phyloP scores from a whole-genome alignment of 1,284 basidiomycete species.

The Blastosporella zonata region DNA sequence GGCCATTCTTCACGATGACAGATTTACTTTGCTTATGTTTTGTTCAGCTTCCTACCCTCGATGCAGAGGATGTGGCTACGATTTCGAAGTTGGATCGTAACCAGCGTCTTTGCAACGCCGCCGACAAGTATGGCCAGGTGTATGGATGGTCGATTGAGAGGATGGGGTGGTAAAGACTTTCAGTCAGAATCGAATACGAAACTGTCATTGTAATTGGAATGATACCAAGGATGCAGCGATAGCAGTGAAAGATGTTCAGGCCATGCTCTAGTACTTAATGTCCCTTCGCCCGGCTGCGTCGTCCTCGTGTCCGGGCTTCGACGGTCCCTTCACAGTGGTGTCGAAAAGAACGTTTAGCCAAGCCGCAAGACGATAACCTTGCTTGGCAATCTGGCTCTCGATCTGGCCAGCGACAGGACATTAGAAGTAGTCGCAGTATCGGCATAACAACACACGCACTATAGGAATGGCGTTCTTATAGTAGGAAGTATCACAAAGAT shows the following conservation, averaged over 20 bases:
- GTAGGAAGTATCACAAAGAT: conserved; percentile 49
- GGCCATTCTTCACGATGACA: neutral
- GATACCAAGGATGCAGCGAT: too few species aligned
- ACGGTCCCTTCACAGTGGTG: conserved; percentile 21
- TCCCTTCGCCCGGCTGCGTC: neutral
- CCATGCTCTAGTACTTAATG: neutral
- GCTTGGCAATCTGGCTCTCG: conserved; percentile 52
- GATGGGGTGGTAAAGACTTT: conserved; percentile 30
- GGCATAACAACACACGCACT: conserved; percentile 28
- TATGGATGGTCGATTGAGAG: conserved; percentile 33
- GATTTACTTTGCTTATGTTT: neutral
- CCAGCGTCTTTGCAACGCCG: conserved; percentile 32
- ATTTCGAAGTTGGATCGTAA: conserved; percentile 33
- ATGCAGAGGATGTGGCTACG: conserved; percentile 30
- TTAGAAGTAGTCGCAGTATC: neutral
- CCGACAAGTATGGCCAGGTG: conserved; percentile 28
- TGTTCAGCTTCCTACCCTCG: conserved; percentile 28
- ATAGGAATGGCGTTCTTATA: conserved; percentile 45
- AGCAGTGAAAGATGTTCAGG: too few species aligned
- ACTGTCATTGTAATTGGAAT: too few species aligned
- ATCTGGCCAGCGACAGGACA: conserved; percentile 31
- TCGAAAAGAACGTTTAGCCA: conserved; percentile 54
- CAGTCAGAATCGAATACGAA: too few species aligned
- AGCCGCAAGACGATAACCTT: conserved; percentile 50
- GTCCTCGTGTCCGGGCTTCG: neutral